phyloP scores from a whole-genome alignment of 164 flowering plant genomes.

The Euptelea pleiosperma region DNA sequence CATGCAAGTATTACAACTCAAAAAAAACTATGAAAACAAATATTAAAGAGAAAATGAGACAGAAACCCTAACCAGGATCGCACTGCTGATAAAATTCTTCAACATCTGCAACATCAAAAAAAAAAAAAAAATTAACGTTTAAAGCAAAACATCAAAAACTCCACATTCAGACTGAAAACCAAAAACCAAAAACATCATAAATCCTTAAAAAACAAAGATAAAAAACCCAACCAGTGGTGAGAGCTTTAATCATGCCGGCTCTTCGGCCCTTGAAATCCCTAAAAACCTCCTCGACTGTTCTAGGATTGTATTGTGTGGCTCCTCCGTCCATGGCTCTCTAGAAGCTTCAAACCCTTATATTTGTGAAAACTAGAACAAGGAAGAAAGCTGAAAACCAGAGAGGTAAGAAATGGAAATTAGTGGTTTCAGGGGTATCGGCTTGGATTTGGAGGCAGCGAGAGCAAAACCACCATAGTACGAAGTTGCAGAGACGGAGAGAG shows the following conservation, averaged over 20 bases:
- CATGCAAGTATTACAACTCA: slow-evolving; percentile 1
- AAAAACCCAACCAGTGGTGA: slow-evolving; percentile 59
- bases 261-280: slow-evolving; percentile 72
- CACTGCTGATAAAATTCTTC: slow-evolving; percentile 66
- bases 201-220: slow-evolving; percentile 33
- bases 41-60: not conserved
- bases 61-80: slow-evolving; percentile 56
- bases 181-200: slow-evolving; percentile 15
- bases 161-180: slow-evolving; percentile 4
- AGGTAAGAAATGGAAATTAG: not conserved
- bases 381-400: not conserved
- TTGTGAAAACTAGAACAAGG: not conserved
- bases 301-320: slow-evolving; percentile 49
- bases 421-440: no score
- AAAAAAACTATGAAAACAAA: not conserved
- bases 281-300: slow-evolving; percentile 76
- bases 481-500: not conserved
- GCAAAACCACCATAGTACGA: not conserved
- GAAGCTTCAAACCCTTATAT: not conserved
- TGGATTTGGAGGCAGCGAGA: not conserved
- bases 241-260: slow-evolving; percentile 66
- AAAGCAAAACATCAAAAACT: slow-evolving; percentile 2
- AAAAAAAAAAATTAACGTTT: not conserved
- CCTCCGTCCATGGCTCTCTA: slow-evolving; percentile 41
- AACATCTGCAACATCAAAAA: slow-evolving; percentile 45